Evolutionary conservation across 768 basidiomycete species (phyloP).

Genomic region (Mycena maculata): DNA sequence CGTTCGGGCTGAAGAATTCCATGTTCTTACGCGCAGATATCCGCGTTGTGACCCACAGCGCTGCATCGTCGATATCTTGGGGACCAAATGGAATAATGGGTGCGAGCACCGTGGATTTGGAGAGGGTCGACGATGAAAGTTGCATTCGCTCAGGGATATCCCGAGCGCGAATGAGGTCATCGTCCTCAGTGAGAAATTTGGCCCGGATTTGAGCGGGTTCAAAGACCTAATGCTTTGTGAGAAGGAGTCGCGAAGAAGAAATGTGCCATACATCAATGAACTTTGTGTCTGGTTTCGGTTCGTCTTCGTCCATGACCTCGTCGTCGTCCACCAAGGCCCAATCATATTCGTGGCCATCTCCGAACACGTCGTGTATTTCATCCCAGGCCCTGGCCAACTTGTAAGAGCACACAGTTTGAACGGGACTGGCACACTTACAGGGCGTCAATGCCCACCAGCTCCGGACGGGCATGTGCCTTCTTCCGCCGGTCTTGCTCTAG

Average conservation of each 20-base stretch:
- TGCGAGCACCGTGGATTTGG: slow-evolving; percentile 35
- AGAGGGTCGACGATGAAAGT: slow-evolving; percentile 74
- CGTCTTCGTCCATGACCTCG: slow-evolving; percentile 60
- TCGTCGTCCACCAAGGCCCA: slow-evolving; percentile 93
- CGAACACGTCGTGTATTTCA: slow-evolving; percentile 96
- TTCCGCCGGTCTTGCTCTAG: slow-evolving; percentile 77
- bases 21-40: slow-evolving; percentile 77
- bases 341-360: slow-evolving; percentile 95
- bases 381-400: slow-evolving; percentile 84
- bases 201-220: slow-evolving; percentile 96
- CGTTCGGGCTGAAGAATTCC: slow-evolving; percentile 78
- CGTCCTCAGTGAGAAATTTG: slow-evolving; percentile 90
- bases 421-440: slow-evolving; percentile 46
- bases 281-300: slow-evolving; percentile 78
- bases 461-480: slow-evolving; percentile 71
- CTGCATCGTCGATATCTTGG: slow-evolving; percentile 81
- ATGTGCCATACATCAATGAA: slow-evolving; percentile 78
- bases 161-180: slow-evolving; percentile 88
- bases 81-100: slow-evolving; percentile 70
- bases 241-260: slow-evolving; percentile 28
- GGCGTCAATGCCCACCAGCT: slow-evolving; percentile 86
- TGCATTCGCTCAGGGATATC: slow-evolving; percentile 98
- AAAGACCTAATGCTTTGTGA: slow-evolving; percentile 75
- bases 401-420: slow-evolving; percentile 28
- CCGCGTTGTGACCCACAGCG: slow-evolving; percentile 88